Percentiles rank a stretch among this genome's conserved stretches.
Conservation (phyloP, 2,329 filamentous ascomycete genomes). For the Pyrenophora tritici-repentis region DNA sequence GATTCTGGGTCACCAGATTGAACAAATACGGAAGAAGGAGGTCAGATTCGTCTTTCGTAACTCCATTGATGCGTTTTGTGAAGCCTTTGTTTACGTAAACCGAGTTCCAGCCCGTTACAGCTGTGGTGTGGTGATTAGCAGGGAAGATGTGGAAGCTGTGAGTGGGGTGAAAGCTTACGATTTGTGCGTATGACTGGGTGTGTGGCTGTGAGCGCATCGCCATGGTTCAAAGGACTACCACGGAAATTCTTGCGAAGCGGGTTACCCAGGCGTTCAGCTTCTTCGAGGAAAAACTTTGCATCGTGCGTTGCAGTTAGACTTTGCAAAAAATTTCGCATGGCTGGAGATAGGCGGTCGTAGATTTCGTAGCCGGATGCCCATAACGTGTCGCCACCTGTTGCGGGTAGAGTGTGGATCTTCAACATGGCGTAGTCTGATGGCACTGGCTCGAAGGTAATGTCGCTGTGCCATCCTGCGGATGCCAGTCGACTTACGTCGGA, state of each 20-base stretch:
- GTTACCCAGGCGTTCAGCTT: conserved; percentile 33
- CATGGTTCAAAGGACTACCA: conserved; percentile 61
- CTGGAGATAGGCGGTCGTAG: conserved; percentile 57
- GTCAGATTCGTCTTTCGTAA: conserved; percentile 53
- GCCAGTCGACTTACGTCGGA: conserved; percentile 48
- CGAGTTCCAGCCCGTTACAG: conserved; percentile 66
- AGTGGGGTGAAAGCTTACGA: conserved; percentile 34
- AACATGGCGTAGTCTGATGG: conserved; percentile 50
- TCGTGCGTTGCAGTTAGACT: conserved; percentile 53
- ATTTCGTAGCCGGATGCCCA: conserved; percentile 51
- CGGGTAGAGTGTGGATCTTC: conserved; percentile 40
- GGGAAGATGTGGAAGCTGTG: not conserved
- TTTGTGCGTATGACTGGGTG: conserved; percentile 68
- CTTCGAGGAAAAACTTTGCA: conserved; percentile 38
- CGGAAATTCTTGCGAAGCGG: conserved; percentile 34
- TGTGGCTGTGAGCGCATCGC: conserved; percentile 55
- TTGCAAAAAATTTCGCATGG: conserved; percentile 56
- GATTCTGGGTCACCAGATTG: conserved; percentile 55
- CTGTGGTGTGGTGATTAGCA: conserved; percentile 6
- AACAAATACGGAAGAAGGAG: conserved; percentile 50
- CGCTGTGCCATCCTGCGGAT: conserved; percentile 59
- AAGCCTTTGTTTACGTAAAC: conserved; percentile 44
- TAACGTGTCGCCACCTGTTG: conserved; percentile 45
- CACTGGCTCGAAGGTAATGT: conserved; percentile 50
- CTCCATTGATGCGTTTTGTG: conserved; percentile 51